phyloP scores from a whole-genome alignment of 2,329 filamentous ascomycete species.

The Diaporthe sp. region DNA sequence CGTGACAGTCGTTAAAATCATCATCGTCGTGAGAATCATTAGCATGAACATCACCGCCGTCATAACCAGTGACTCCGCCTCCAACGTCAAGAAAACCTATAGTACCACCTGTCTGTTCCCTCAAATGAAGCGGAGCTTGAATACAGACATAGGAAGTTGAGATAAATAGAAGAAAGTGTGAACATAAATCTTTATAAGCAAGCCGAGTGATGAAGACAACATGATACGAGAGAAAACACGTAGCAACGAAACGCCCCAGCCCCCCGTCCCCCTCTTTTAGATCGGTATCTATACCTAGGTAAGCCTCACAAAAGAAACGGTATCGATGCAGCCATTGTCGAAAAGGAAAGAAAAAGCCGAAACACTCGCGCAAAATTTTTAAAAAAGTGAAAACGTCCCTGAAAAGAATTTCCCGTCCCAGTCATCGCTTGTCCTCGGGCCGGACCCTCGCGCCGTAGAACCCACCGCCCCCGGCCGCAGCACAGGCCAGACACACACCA shows the following conservation, averaged over 20 bases:
- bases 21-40: slow-evolving; percentile 1
- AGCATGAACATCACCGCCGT: not conserved
- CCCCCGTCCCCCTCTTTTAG: not conserved
- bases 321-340: not conserved
- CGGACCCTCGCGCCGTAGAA: slow-evolving; percentile 70
- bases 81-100: not conserved
- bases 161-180: not conserved
- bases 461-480: slow-evolving; percentile 60
- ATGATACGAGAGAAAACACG: not conserved
- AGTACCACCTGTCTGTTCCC: not conserved
- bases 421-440: slow-evolving; percentile 64
- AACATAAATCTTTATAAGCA: not conserved
- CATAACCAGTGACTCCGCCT: not conserved
- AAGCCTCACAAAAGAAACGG: slow-evolving; percentile 13
- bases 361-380: not conserved
- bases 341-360: not conserved
- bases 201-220: not conserved
- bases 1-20: slow-evolving; percentile 8
- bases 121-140: not conserved
- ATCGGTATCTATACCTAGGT: slow-evolving; percentile 16
- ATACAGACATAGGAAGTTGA: not conserved
- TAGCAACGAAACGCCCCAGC: not conserved
- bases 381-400: not conserved
- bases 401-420: not conserved
- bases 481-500: slow-evolving; percentile 69